Base-by-base conservation (phyloP, 2,329 filamentous ascomycete genomes). In the Thelonectria rubi region DNA sequence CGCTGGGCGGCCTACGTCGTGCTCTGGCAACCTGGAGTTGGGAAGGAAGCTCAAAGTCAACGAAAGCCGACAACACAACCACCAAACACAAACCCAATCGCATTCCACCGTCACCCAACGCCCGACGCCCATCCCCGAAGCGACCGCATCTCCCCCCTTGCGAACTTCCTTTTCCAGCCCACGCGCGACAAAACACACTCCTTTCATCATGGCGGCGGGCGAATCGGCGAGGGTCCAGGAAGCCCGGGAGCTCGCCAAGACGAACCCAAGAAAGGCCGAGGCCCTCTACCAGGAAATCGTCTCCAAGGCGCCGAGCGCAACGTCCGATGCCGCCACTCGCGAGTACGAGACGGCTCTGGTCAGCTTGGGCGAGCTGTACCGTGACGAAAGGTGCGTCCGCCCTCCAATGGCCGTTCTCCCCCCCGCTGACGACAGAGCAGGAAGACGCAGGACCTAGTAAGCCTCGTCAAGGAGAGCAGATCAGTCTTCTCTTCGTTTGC, bases 401-500 rank as follows among this genome's bases (percentile, higher is more conserved):
- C 46, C 42, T 37, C 48, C 26, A 40, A 45, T 34, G 39, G 52
- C 51, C n/a, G 45, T 14, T 39, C 48, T 47, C 14, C 62, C 39
- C 45, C 40, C 55, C 46, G 55, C 61, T 67, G 61, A 67, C 63
- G 37, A 21, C n/a, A 55, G 21, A 59, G 72, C 65, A 93, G 90
- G 80, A 92, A 91, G 77, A 84, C 90, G 71, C 84, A 95, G 75
- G 92, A 97, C 73, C 88, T 99, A 63, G 92, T 96, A 65, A 89
- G 93, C 72, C 86, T 99, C 68, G 90, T 99, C 73, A 94, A 91
- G 75, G 92, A 92, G 77, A 97, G 93, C 79, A 88, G 94, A 75
- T 91, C 91, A 68, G 91, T 95, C 46, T 88, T 99, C 68, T 97
- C 94, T 60, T 95, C 92, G 66, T 98, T 99, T 78, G 95, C 95